Percentiles rank a stretch among this genome's conserved stretches.
These are phyloP conservation scores for Rhododendron ovatum DNA, from an alignment of 148 eudicot genomes.

Conservation along the genomic window DNA sequence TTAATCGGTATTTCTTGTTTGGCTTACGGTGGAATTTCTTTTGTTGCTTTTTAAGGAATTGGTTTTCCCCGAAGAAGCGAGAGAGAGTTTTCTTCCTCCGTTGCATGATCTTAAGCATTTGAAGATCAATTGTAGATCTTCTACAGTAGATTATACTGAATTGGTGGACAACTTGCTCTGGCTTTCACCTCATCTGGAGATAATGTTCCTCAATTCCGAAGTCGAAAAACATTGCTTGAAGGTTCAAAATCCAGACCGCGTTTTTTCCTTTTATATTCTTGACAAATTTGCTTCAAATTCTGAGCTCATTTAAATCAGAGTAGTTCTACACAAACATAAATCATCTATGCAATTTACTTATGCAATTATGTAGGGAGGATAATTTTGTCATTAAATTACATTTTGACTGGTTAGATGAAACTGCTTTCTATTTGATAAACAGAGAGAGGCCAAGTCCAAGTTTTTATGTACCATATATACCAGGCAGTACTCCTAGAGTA, in stretches of 20 bases:
- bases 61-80: background rate
- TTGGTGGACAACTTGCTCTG: slow-evolving; percentile 3
- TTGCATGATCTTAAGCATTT: background rate
- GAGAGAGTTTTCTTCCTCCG: background rate
- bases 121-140: background rate
- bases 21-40: background rate
- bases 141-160: background rate
- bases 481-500: background rate
- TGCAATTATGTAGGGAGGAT: background rate
- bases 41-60: background rate
- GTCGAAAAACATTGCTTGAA: background rate
- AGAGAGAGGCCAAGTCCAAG: background rate
- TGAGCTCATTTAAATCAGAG: background rate
- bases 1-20: background rate
- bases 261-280: background rate
- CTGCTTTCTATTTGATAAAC: background rate
- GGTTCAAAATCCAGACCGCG: background rate
- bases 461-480: background rate
- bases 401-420: background rate
- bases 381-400: background rate
- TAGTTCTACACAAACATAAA: background rate
- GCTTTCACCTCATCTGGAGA: slow-evolving; percentile 7
- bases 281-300: background rate
- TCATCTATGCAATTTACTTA: background rate
- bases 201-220: background rate